Base-by-base conservation (phyloP, 2,329 filamentous ascomycete genomes). In the Cordyceps cateniannulata region DNA sequence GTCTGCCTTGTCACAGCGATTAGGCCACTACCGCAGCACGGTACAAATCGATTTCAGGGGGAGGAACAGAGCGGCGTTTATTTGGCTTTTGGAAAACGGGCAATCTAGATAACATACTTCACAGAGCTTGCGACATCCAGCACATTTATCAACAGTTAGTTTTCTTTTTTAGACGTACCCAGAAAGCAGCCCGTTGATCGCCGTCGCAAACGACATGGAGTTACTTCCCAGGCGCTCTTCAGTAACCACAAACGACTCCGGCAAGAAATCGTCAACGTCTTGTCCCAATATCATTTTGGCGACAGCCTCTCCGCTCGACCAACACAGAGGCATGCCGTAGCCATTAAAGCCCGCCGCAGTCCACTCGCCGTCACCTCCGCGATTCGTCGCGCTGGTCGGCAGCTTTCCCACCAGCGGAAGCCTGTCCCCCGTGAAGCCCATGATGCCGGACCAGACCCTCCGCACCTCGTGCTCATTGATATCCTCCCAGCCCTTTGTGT, bases 241-340 rank as follows among this genome's bases (percentile, higher is more conserved):
- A 3, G 63, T 65, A 0, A 62, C 53, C n/a, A 66, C 24, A 53
- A 65, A 68, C 6, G 55, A 62, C 9, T 64, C 63, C 0, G 65
- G 66, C 40, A 68, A 59, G 51, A 64, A 71, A 5, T 45, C 64
- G 1, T 55, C 62, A 5, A 66, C 69, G 0, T 63, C 66, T 14
- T 68, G 63, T 0, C 65, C 67, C 1, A 69, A 52, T 6, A 70
- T 61, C 66, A 69, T 69, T 6, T 65, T 66, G 0, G 63, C 68
- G 42, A 71, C 55, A 0, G 78, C 79, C 24, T 72, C 72, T 0
- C 78, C 80, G 25, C 72, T 77, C 3, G 79, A 71, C 79, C 79
- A 82, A 3, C 77, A 77, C 67, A 76, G 77, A 3, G 75, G 74
- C 78, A 82, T 81, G 3, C 80, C 80, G 22, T 80, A 78, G 6